phyloP scores from a whole-genome alignment of 768 basidiomycete species.

The Tricholoma furcatifolium region DNA sequence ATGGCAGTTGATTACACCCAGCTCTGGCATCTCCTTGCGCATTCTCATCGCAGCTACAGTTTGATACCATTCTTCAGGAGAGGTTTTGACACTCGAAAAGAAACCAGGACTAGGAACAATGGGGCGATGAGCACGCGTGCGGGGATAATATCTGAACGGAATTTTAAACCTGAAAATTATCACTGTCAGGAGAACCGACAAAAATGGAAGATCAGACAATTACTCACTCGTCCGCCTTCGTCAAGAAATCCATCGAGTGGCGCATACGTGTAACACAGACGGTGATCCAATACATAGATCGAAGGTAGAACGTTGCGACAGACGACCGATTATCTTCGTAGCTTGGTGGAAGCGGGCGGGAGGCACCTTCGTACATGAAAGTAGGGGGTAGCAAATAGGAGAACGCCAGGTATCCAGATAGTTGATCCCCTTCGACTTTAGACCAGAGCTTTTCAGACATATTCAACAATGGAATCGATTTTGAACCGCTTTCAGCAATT shows the following conservation, averaged over 20 bases:
- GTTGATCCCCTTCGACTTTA: conserved; percentile 10
- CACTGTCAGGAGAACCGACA: not conserved
- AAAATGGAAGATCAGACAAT: not conserved
- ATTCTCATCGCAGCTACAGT: conserved; percentile 20
- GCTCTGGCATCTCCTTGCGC: not conserved
- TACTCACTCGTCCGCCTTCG: conserved; percentile 44
- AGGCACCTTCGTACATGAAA: conserved; percentile 35
- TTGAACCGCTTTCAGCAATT: conserved; percentile 36
- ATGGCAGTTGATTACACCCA: not conserved
- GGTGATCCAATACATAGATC: conserved; percentile 44
- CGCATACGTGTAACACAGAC: conserved; percentile 39
- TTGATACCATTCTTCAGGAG: conserved; percentile 69
- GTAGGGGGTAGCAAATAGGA: conserved; percentile 41
- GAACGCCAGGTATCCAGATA: conserved; percentile 41
- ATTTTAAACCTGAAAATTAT: conserved; percentile 38
- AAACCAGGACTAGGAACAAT: conserved; percentile 48
- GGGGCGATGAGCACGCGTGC: conserved; percentile 53
- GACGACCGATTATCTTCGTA: conserved; percentile 33
- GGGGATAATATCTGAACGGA: conserved; percentile 52
- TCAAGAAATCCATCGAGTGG: conserved; percentile 43
- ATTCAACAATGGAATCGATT: conserved; percentile 30
- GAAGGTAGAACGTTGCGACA: conserved; percentile 36
- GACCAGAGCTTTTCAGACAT: conserved; percentile 35
- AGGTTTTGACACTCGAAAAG: conserved; percentile 55
- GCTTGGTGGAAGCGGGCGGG: conserved; percentile 47